These are phyloP conservation scores for Xylaria sp. DNA, from an alignment of 2,329 filamentous ascomycete species.

Conservation along the genomic window DNA sequence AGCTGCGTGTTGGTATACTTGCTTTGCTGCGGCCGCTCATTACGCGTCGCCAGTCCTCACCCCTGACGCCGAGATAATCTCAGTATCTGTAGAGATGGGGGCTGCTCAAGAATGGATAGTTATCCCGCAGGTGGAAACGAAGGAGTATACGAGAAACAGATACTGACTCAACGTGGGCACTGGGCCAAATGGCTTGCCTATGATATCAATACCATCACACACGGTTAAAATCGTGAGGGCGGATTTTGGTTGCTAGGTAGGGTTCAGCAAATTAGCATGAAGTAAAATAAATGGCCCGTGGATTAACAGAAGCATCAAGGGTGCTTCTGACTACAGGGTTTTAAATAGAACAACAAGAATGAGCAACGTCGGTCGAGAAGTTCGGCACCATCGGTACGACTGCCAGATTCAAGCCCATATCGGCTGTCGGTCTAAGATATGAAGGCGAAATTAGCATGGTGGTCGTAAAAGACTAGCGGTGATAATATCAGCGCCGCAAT, in stretches of 20 bases:
- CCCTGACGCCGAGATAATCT: constrained; percentile 1
- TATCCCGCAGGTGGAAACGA: not conserved
- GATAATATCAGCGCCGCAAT: not conserved
- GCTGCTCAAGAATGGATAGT: constrained; percentile 1
- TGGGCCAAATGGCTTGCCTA: not conserved
- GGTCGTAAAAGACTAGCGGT: not conserved
- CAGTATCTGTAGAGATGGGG: constrained; percentile 1
- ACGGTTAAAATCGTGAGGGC: not conserved
- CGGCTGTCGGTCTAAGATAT: constrained; percentile 15
- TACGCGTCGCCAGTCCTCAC: constrained; percentile 19
- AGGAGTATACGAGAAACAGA: constrained; percentile 14
- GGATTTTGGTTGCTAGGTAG: not conserved
- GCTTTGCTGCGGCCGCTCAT: constrained; percentile 14
- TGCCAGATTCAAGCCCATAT: constrained; percentile 2
- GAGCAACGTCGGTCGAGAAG: not conserved
- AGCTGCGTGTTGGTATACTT: constrained; percentile 1
- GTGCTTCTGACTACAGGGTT: not conserved
- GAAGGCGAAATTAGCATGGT: constrained; percentile 4
- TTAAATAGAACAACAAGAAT: not conserved
- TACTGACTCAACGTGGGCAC: not conserved
- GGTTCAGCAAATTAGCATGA: not conserved
- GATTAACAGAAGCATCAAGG: not conserved
- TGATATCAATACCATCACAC: not conserved
- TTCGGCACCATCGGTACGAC: not conserved
- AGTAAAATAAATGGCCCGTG: not conserved